Base-by-base conservation (phyloP, 176 grass and related monocot species). In the Ensete ventricosum region DNA sequence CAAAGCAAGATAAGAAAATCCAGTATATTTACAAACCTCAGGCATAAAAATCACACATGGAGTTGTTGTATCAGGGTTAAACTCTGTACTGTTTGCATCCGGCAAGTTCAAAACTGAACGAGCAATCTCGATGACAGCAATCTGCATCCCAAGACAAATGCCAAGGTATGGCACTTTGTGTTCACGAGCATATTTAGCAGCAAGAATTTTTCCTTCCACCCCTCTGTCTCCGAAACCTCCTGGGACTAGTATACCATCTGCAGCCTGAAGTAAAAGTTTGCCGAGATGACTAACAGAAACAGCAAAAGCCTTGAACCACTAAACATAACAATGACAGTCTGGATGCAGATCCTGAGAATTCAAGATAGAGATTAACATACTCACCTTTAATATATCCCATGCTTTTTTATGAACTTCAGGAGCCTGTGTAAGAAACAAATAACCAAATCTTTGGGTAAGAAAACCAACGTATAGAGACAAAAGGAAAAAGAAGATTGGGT, bases 121-220 rank as follows among this genome's bases (percentile, higher is more conserved):
- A 9, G 96, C 91, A 89, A 83, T 89, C 72, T 99, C 96, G 21
- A 99, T 84, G 54, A 95, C 91, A 17, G 91, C 90, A 79, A 91
- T 89, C 85, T 99, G 96, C 96, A 99, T 94, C 27, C 96, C 95
- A 77, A 99, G 83, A 82, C 96, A 99, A 82, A 99, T 99, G 60
- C 96, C 96, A 19, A 99, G 82, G 76, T 89, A 99, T 55, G 96
- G 96, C 72, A 94, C 83, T 80, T 89, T 82, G 13, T 89, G 91
- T 75, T 91, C 91, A n/a, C 96, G 96, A 24, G 96, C 96, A 75
- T 87, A 99, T 91, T 94, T 99, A 79, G 96, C 96, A 25, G 96
- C 96, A 74, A 99, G 82, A 59, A 99, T 99, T 87, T 99, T 99
- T 5, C 96, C 96, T 64, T 87, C 77, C 53, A 99, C 96, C 19